Evolutionary conservation across 768 basidiomycete genomes (phyloP).

Genomic region (Scleroderma citrinum): DNA sequence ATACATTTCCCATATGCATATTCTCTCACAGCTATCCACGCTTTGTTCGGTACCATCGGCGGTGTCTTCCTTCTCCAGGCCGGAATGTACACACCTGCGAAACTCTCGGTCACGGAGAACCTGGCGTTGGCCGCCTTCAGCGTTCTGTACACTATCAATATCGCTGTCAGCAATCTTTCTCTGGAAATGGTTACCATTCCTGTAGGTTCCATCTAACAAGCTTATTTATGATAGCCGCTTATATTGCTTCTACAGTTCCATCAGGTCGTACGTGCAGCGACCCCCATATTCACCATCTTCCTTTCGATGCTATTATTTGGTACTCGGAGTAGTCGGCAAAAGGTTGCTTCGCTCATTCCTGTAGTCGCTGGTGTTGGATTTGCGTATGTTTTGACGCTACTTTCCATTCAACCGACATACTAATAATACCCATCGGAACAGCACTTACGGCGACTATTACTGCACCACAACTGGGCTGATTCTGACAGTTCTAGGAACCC

Average conservation of each 20-base stretch:
- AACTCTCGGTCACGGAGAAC: conserved; percentile 45
- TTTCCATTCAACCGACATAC: neutral
- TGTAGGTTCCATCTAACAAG: conserved; percentile 39
- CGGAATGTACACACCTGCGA: conserved; percentile 54
- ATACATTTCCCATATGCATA: conserved; percentile 94
- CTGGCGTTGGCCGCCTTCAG: conserved; percentile 76
- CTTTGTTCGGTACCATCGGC: conserved; percentile 79
- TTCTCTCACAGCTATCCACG: conserved; percentile 88
- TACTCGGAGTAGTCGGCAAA: conserved; percentile 50
- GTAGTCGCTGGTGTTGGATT: conserved; percentile 89
- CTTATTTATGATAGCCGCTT: neutral
- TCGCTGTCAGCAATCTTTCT: conserved; percentile 90
- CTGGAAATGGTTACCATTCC: conserved; percentile 86
- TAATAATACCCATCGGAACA: conserved; percentile 22
- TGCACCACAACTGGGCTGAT: conserved; percentile 81
- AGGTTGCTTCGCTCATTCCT: conserved; percentile 70
- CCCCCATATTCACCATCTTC: conserved; percentile 87
- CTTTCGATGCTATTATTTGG: conserved; percentile 69
- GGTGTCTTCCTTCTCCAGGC: conserved; percentile 58
- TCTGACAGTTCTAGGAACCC: conserved; percentile 84
- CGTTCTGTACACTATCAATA: conserved; percentile 87
- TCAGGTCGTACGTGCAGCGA: conserved; percentile 90
- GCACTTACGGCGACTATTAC: conserved; percentile 94
- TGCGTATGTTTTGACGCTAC: conserved; percentile 68
- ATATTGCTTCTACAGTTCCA: conserved; percentile 63